Percentiles rank a stretch among this genome's conserved stretches.
Conservation (phyloP, 306 rosid species). For the Dalbergia cultrata region DNA sequence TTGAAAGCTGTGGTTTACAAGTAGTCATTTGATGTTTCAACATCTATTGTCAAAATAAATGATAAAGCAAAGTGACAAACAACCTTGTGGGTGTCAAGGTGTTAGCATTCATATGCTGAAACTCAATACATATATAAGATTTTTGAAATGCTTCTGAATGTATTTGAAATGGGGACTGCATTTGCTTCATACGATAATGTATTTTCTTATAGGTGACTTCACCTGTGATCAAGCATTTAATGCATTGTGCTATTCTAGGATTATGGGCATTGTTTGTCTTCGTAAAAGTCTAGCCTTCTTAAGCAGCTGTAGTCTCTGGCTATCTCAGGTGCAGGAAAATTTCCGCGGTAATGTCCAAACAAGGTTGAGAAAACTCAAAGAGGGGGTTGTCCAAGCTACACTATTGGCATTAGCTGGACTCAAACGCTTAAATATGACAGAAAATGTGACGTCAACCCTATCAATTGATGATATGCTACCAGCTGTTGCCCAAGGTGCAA, state of each 20-base stretch:
- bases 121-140: background rate
- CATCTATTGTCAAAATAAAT: slow-evolving; percentile 6
- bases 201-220: slow-evolving; percentile 4
- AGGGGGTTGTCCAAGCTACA: slow-evolving; percentile 96
- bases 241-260: slow-evolving; percentile 10
- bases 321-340: slow-evolving; percentile 83
- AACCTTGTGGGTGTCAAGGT: background rate
- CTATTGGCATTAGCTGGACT: slow-evolving; percentile 94
- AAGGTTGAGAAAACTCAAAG: slow-evolving; percentile 79
- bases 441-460: slow-evolving; percentile 55
- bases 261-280: slow-evolving; percentile 16
- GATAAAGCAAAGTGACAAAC: background rate
- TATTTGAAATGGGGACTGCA: background rate
- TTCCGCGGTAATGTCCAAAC: slow-evolving; percentile 98
- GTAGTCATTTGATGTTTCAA: background rate
- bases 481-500: slow-evolving; percentile 67
- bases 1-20: background rate
- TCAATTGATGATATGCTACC: slow-evolving; percentile 67
- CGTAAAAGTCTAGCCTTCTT: slow-evolving; percentile 10
- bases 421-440: slow-evolving; percentile 73
- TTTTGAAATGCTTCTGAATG: slow-evolving; percentile 19
- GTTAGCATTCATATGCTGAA: background rate
- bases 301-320: background rate
- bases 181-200: background rate
- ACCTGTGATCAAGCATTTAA: background rate